Percentiles rank a stretch among this genome's conserved stretches.
Conservation (phyloP, 257 asterid genomes). For the Lantana camara region DNA sequence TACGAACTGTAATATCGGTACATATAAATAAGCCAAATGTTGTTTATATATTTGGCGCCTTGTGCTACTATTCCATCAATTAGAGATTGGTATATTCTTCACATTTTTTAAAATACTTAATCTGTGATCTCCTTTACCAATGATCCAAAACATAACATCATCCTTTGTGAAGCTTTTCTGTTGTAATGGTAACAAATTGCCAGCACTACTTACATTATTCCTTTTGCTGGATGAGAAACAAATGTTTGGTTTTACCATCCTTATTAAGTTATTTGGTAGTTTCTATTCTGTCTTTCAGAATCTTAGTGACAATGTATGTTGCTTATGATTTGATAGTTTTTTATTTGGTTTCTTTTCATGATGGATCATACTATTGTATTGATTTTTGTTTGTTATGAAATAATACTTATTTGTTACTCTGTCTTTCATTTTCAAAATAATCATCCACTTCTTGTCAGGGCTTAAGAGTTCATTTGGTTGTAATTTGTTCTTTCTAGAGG, state of each 20-base stretch:
- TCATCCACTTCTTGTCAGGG: background rate
- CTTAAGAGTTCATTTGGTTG: background rate
- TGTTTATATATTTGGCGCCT: no score
- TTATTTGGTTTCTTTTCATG: background rate
- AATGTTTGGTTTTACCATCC: background rate
- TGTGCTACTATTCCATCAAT: background rate
- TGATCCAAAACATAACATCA: background rate
- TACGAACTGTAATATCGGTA: no score
- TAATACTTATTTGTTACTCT: no score
- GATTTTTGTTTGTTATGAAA: background rate
- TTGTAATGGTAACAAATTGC: background rate
- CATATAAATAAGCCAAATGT: no score
- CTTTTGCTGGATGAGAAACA: background rate
- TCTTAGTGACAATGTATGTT: no score
- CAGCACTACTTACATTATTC: background rate
- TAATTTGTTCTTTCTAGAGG: no score
- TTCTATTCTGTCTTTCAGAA: no score
- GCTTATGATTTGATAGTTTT: no score
- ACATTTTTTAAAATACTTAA: background rate
- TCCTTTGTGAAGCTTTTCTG: background rate
- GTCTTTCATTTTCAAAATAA: background rate
- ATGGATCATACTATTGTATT: no score
- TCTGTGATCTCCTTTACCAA: background rate
- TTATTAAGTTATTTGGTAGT: background rate
- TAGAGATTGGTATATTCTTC: background rate